Conservation (phyloP, 441 rosid species). For the Arabidopsis hybrid region DNA sequence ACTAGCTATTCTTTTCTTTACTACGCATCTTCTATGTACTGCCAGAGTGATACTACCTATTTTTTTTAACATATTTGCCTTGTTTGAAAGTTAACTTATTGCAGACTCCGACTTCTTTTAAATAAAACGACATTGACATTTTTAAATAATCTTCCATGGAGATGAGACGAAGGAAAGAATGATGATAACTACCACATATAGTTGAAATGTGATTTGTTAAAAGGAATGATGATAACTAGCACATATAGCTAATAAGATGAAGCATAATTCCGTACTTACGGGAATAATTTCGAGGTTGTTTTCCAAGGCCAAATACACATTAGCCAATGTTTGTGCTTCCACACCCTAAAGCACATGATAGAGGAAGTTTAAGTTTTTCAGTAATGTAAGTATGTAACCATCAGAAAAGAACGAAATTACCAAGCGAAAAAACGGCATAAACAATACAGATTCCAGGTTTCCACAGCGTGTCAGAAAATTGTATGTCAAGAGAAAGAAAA, state of each 20-base stretch:
- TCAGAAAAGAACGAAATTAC: neutral
- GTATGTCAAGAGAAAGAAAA: slow-evolving; percentile 16
- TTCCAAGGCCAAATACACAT: slow-evolving; percentile 94
- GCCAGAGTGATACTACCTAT: slow-evolving; percentile 9
- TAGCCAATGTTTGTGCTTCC: slow-evolving; percentile 97
- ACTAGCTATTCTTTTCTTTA: slow-evolving; percentile 13
- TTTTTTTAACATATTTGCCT: neutral
- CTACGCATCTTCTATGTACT: neutral
- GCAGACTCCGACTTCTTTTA: slow-evolving; percentile 5
- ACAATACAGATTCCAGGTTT: slow-evolving; percentile 14
- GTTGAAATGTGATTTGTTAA: neutral
- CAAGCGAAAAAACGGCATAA: slow-evolving; percentile 5
- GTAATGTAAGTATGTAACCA: slow-evolving; percentile 3
- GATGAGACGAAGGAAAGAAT: slow-evolving; percentile 5
- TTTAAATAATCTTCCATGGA: slow-evolving; percentile 13
- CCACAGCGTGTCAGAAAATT: slow-evolving; percentile 11
- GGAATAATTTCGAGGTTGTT: slow-evolving; percentile 95
- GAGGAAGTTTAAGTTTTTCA: slow-evolving; percentile 26
- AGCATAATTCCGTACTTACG: slow-evolving; percentile 57
- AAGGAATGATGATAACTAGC: too few relatives aligned
- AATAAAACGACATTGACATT: neutral
- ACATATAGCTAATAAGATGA: slow-evolving; percentile 15
- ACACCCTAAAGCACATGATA: slow-evolving; percentile 71
- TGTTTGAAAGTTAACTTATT: slow-evolving; percentile 8
- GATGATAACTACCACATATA: slow-evolving; percentile 16